Conservation (phyloP, 2,329 filamentous ascomycete species). For the Exophiala viscosa region DNA sequence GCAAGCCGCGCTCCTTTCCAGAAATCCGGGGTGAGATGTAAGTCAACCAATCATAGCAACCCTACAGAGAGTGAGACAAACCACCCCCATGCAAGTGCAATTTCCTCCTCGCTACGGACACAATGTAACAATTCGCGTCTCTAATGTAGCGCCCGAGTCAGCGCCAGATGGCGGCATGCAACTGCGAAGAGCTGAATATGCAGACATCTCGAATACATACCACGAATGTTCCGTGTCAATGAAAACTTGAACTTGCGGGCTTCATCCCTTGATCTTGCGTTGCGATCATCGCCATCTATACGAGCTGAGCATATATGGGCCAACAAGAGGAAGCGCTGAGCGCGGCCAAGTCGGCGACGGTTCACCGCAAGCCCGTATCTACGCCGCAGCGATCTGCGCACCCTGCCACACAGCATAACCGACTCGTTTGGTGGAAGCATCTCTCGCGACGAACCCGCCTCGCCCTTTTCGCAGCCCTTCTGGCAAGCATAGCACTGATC, state of each 20-base stretch:
- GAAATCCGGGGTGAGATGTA: neutral
- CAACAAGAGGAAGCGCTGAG: slow-evolving; percentile 12
- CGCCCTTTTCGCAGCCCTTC: slow-evolving; percentile 13
- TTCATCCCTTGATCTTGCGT: too few relatives aligned
- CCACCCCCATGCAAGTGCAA: neutral
- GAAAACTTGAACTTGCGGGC: too few relatives aligned
- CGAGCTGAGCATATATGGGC: slow-evolving; percentile 8
- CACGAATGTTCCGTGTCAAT: too few relatives aligned
- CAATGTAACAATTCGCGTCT: neutral
- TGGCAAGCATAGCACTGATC: slow-evolving; percentile 22
- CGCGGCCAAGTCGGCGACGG: slow-evolving; percentile 11
- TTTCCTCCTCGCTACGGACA: neutral
- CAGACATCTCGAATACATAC: too few relatives aligned
- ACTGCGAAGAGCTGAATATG: too few relatives aligned
- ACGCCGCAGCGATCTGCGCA: neutral
- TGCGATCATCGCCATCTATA: too few relatives aligned
- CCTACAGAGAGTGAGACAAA: slow-evolving; percentile 2
- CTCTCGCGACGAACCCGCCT: slow-evolving; percentile 18
- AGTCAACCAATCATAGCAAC: slow-evolving; percentile 8
- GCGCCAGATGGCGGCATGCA: too few relatives aligned
- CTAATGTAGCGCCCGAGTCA: too few relatives aligned
- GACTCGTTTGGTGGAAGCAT: slow-evolving; percentile 19
- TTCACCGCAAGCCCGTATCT: slow-evolving; percentile 22
- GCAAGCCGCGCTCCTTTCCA: neutral
- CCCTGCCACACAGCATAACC: neutral